A percentile compares a stretch with the other conserved stretches of the same genome.
Evolutionary conservation across 202 grass and related monocot species (phyloP).

Genomic region (Cymbopogon flexuosus): DNA sequence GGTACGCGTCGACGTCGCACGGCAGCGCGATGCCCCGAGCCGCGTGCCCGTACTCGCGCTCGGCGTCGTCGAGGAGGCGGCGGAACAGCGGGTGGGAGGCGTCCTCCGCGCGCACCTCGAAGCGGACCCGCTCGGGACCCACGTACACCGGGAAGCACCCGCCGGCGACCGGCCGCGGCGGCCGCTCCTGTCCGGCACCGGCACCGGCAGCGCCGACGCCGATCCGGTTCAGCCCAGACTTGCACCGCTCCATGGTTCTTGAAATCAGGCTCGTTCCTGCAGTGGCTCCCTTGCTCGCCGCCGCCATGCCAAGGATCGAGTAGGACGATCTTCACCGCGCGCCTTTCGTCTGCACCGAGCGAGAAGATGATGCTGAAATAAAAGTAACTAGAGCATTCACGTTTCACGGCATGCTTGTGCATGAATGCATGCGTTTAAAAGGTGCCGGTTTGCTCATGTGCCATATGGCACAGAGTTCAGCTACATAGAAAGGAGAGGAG

Average conservation of each 20-base stretch:
- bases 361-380: background rate
- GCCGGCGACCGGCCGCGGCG: background rate
- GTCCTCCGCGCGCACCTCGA: conserved; percentile 48
- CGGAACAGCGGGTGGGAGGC: conserved; percentile 61
- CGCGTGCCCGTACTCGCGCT: conserved; percentile 57
- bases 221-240: conserved; percentile 11
- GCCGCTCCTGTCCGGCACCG: background rate
- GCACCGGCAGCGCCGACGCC: background rate
- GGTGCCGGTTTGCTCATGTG: background rate
- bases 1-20: conserved; percentile 54
- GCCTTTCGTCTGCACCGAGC: background rate
- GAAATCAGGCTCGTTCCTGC: conserved; percentile 37
- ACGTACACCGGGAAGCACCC: conserved; percentile 74
- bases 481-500: background rate
- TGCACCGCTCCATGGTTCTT: conserved; percentile 41
- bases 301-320: background rate
- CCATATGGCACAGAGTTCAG: background rate
- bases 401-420: no score
- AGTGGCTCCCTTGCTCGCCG: background rate
- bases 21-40: conserved; percentile 54
- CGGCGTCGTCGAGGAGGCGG: conserved; percentile 65
- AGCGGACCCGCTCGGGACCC: conserved; percentile 50
- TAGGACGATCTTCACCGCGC: background rate
- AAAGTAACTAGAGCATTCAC: no score
- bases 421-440: background rate